Evolutionary conservation across 1,139 yeast species (phyloP).

Genomic region (Geotrichum bryndzae): DNA sequence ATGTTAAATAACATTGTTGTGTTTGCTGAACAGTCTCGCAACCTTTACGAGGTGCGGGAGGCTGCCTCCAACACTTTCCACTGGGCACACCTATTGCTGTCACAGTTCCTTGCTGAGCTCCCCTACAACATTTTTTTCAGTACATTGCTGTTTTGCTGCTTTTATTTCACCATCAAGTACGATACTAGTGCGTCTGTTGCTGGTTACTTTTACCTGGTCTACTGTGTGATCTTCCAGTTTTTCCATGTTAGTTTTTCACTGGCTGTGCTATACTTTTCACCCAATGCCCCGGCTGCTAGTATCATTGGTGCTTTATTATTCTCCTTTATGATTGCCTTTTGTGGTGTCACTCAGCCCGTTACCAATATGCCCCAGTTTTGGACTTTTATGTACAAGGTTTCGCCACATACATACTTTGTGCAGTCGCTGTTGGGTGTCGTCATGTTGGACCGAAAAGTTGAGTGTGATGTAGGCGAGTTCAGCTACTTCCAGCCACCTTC

Average conservation of each 20-base stretch:
- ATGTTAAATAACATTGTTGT: slow-evolving; percentile 52
- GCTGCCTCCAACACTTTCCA: slow-evolving; percentile 58
- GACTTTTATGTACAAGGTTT: slow-evolving; percentile 51
- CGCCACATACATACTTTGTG: slow-evolving; percentile 53
- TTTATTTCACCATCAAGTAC: slow-evolving; percentile 42
- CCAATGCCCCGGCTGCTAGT: slow-evolving; percentile 44
- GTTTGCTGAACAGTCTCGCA: slow-evolving; percentile 43
- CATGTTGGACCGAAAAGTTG: slow-evolving; percentile 41
- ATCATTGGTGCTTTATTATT: slow-evolving; percentile 45
- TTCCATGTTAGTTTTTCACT: slow-evolving; percentile 45
- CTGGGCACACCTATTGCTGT: slow-evolving; percentile 44
- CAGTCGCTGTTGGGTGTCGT: slow-evolving; percentile 43
- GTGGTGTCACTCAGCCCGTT: slow-evolving; percentile 52
- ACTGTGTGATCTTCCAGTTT: slow-evolving; percentile 42
- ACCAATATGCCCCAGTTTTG: slow-evolving; percentile 51
- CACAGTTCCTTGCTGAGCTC: slow-evolving; percentile 41
- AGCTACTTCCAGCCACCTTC: slow-evolving; percentile 46
- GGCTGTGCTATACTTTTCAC: slow-evolving; percentile 43
- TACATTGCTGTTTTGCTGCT: slow-evolving; percentile 31
- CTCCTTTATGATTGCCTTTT: slow-evolving; percentile 47
- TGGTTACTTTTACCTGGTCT: slow-evolving; percentile 43
- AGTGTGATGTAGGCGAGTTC: slow-evolving; percentile 44
- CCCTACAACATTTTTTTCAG: slow-evolving; percentile 37
- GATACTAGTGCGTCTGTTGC: slow-evolving; percentile 38
- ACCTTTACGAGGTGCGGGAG: slow-evolving; percentile 57